These are phyloP conservation scores for Trypanosoma rangeli DNA, from an alignment of 208 protist species.

Conservation along the genomic window DNA sequence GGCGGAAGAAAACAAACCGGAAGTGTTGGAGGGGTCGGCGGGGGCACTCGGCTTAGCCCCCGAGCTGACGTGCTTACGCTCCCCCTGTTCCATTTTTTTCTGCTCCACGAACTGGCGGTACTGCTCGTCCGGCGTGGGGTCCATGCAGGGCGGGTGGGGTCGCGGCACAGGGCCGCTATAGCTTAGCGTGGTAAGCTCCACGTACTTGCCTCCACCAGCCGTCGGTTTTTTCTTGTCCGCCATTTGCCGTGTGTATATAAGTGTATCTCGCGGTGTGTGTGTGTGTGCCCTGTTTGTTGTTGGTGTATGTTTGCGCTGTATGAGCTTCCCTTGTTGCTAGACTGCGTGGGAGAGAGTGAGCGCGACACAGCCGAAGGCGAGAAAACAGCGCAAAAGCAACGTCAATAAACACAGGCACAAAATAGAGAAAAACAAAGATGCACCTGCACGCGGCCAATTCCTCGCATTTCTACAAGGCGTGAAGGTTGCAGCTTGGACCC, in stretches of 20 bases:
- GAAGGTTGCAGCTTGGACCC: too few species aligned
- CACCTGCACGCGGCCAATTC: too few species aligned
- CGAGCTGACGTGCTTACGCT: constrained; percentile 27
- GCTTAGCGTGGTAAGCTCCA: constrained; percentile 43
- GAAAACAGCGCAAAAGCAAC: too few species aligned
- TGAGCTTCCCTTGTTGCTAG: too few species aligned
- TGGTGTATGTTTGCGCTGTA: background rate
- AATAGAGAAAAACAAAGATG: too few species aligned
- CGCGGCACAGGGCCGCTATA: constrained; percentile 55
- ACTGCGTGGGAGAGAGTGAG: too few species aligned
- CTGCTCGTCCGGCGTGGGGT: constrained; percentile 79
- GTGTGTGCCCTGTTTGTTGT: background rate
- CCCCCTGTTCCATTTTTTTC: constrained; percentile 31
- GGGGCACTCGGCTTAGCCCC: constrained; percentile 2
- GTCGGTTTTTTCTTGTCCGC: background rate
- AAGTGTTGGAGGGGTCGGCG: background rate
- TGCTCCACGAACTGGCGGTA: constrained; percentile 31
- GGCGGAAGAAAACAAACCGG: constrained; percentile 23
- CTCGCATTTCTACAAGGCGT: too few species aligned
- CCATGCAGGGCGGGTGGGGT: constrained; percentile 53
- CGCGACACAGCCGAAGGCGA: too few species aligned
- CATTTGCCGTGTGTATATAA: constrained; percentile 10
- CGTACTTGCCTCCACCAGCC: constrained; percentile 17
- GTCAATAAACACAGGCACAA: too few species aligned
- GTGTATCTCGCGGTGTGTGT: background rate